These are phyloP conservation scores for Chalciporus sphaerocephalus DNA, from an alignment of 768 basidiomycete genomes.

Conservation along the genomic window DNA sequence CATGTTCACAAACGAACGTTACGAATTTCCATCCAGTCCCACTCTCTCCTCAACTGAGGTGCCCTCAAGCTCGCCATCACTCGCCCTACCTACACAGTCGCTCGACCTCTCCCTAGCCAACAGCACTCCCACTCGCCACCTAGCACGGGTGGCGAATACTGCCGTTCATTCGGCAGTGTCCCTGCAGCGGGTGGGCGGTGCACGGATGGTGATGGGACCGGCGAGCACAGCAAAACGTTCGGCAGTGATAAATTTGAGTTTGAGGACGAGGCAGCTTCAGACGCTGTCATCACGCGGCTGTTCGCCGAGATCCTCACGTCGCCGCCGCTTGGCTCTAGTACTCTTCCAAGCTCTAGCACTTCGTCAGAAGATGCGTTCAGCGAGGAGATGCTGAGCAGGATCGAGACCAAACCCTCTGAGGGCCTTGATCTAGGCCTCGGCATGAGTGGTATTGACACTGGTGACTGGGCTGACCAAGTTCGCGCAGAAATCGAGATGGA, in stretches of 20 bases:
- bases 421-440: constrained; percentile 19
- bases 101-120: constrained; percentile 33
- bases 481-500: constrained; percentile 54
- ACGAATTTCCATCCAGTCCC: constrained; percentile 37
- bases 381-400: constrained; percentile 25
- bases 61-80: constrained; percentile 32
- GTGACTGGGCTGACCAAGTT: constrained; percentile 28
- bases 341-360: constrained; percentile 31
- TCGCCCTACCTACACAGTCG: constrained; percentile 19
- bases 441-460: constrained; percentile 14
- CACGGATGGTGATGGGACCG: constrained; percentile 27
- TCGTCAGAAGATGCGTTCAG: constrained; percentile 29
- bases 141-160: constrained; percentile 95
- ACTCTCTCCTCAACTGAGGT: constrained; percentile 34
- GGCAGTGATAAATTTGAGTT: constrained; percentile 31
- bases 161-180: constrained; percentile 54
- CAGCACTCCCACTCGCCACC: constrained; percentile 83
- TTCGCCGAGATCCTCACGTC: constrained; percentile 35
- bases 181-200: constrained; percentile 89
- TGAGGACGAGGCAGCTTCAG: constrained; percentile 54
- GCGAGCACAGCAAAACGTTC: constrained; percentile 16
- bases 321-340: constrained; percentile 29
- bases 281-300: constrained; percentile 30
- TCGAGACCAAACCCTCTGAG: constrained; percentile 5
- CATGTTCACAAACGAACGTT: constrained; percentile 24